These are phyloP conservation scores for Metschnikowia hibisci DNA, from an alignment of 805 yeast species.

Conservation along the genomic window DNA sequence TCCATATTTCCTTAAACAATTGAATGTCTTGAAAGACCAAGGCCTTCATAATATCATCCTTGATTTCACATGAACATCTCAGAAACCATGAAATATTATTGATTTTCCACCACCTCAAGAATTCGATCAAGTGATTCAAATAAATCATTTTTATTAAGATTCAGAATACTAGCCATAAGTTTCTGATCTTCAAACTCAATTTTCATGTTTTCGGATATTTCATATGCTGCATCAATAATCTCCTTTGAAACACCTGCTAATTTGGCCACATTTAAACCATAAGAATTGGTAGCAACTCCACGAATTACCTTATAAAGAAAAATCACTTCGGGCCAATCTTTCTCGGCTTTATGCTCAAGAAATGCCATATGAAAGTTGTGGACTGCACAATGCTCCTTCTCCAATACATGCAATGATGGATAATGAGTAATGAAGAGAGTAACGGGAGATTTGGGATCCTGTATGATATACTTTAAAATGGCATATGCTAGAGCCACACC, in stretches of 20 bases:
- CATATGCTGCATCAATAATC: conserved; percentile 44
- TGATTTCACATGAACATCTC: too few species aligned
- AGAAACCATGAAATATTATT: neutral
- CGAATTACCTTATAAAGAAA: conserved; percentile 35
- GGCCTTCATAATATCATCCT: too few species aligned
- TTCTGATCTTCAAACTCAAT: conserved; percentile 20
- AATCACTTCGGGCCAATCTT: conserved; percentile 33
- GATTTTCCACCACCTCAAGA: neutral
- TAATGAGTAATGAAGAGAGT: conserved; percentile 83
- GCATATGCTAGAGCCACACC: conserved; percentile 81
- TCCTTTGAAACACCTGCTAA: conserved; percentile 57
- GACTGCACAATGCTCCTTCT: conserved; percentile 38
- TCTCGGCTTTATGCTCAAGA: conserved; percentile 28
- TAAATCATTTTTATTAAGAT: conserved; percentile 4
- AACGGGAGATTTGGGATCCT: conserved; percentile 40
- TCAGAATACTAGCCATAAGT: conserved; percentile 1
- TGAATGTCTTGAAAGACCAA: neutral
- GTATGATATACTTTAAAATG: conserved; percentile 56
- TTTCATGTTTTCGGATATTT: conserved; percentile 33
- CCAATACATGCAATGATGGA: conserved; percentile 58
- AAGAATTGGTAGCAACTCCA: conserved; percentile 53
- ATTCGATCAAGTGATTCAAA: conserved; percentile 1
- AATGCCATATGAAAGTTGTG: conserved; percentile 73
- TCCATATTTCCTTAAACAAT: too few species aligned
- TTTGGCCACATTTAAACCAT: conserved; percentile 82